A percentile compares a stretch with the other conserved stretches of the same genome.
phyloP scores from a whole-genome alignment of 148 eudicot genomes.

The Gaultheria prostrata region DNA sequence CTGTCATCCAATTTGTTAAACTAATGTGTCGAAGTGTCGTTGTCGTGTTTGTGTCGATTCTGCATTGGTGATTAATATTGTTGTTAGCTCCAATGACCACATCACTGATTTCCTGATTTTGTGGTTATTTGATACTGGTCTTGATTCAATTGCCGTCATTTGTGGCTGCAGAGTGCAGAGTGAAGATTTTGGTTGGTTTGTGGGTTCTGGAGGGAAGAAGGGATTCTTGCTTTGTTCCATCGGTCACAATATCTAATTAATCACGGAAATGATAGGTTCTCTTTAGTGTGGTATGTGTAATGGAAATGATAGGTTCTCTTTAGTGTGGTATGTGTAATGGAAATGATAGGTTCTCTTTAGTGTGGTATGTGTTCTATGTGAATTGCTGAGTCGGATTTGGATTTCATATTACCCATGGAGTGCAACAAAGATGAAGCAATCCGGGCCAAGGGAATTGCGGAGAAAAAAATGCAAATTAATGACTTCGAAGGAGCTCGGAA shows the following conservation, averaged over 20 bases:
- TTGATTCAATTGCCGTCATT: neutral
- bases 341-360: neutral
- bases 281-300: no score
- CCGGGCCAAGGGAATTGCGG: constrained; percentile 40
- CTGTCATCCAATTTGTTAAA: no score
- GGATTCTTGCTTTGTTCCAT: neutral
- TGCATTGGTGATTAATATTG: neutral
- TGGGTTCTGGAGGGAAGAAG: neutral
- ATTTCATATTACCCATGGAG: constrained; percentile 31
- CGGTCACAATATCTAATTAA: neutral
- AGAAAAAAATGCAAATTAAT: constrained; percentile 33
- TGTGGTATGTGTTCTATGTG: neutral
- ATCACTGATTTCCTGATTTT: neutral
- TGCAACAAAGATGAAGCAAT: constrained; percentile 51
- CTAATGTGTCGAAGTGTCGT: no score
- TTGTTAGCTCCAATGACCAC: neutral
- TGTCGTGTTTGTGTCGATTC: no score
- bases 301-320: neutral
- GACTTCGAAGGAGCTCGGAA: constrained; percentile 47
- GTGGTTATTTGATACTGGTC: neutral
- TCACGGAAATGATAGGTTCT: neutral
- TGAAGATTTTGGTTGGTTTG: constrained; percentile 2
- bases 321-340: no score
- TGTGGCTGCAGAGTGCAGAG: constrained; percentile 18
- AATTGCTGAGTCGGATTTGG: constrained; percentile 6